phyloP scores from a whole-genome alignment of 805 yeast genomes.

The Ogataea angusta region DNA sequence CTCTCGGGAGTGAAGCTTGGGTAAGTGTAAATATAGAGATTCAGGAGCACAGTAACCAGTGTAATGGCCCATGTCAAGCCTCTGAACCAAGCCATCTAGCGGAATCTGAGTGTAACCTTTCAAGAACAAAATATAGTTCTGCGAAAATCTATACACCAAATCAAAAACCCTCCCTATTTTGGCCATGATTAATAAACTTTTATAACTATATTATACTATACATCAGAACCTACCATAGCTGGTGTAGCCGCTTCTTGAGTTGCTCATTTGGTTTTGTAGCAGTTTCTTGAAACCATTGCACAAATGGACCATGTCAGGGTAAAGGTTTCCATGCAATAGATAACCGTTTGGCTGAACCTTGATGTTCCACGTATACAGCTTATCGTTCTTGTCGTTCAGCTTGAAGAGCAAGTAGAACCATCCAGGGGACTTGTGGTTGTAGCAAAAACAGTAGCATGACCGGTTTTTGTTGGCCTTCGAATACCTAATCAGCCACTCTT shows the following conservation, averaged over 20 bases:
- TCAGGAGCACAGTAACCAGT: constrained; percentile 43
- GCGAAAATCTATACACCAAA: too few species aligned
- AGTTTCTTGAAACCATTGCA: constrained; percentile 90
- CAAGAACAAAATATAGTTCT: too few species aligned
- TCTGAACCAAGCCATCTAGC: constrained; percentile 1
- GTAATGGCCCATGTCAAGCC: constrained; percentile 30
- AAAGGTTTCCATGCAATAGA: constrained; percentile 70
- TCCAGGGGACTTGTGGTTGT: constrained; percentile 91
- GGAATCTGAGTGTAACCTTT: too few species aligned
- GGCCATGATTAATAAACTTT: too few species aligned
- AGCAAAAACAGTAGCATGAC: constrained; percentile 87
- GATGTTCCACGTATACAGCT: constrained; percentile 83
- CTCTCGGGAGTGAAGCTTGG: constrained; percentile 55
- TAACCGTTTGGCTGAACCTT: constrained; percentile 87
- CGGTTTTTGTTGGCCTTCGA: constrained; percentile 88
- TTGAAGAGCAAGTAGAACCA: constrained; percentile 87
- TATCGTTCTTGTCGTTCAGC: constrained; percentile 59
- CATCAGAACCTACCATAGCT: constrained; percentile 22
- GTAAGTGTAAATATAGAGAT: constrained; percentile 69
- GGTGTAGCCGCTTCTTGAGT: constrained; percentile 17
- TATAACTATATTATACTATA: constrained; percentile 1
- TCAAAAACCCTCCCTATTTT: too few species aligned
- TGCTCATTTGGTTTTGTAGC: constrained; percentile 29
- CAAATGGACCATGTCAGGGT: constrained; percentile 83
- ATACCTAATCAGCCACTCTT: constrained; percentile 82